Evolutionary conservation across 139 green algal genomes (phyloP), one percentile per base, ranked within the genome.

Genomic region (Eudorina sp.): DNA sequence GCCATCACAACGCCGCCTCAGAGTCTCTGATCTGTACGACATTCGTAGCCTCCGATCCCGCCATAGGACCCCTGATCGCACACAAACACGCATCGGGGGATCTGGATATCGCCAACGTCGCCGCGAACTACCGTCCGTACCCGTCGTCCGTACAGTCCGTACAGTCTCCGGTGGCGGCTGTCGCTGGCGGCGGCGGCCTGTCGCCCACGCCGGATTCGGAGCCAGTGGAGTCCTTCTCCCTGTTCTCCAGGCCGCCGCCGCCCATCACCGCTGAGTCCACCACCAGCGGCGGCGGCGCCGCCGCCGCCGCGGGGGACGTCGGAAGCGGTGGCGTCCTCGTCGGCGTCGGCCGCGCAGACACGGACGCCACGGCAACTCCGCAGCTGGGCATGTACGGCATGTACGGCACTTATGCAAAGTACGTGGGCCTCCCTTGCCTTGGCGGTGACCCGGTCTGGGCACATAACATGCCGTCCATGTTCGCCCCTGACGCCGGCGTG

Each of bases 1-100:
- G n/a, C n/a, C n/a, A n/a, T n/a, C n/a, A 40, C 43, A 31, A 8
- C 29, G n/a, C 46, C 46, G 29, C 36, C 34, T 6, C 45, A n/a
- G 19, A 84, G 48, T 21, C 8, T 27, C 38, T 58, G 8, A 29
- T 74, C 8, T 41, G 55, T 9, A 43, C 78, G 19, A 85, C 77
- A 8, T 74, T 74, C 36, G 78, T 85, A 3, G 51, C 77, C 40
- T 16, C 53, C 4, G 78, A 85, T 60, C 0, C 78, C 23, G 9
- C 38, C 0, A 8, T 88, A 3, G 82, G 64, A 1, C 43, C 64
- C 38, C 46, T 88, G 34, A 36, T 88, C 0, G 82, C 82, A 1
- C 82, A 88, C 82, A 88, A 88, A 66, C 82, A 88, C 68, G 82
- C 82, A 2, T 69, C 45, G 1, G 82, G 82, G 8, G 82, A 88